Base-by-base conservation (phyloP, 1,284 basidiomycete genomes). In the Ustilago bromivora region DNA sequence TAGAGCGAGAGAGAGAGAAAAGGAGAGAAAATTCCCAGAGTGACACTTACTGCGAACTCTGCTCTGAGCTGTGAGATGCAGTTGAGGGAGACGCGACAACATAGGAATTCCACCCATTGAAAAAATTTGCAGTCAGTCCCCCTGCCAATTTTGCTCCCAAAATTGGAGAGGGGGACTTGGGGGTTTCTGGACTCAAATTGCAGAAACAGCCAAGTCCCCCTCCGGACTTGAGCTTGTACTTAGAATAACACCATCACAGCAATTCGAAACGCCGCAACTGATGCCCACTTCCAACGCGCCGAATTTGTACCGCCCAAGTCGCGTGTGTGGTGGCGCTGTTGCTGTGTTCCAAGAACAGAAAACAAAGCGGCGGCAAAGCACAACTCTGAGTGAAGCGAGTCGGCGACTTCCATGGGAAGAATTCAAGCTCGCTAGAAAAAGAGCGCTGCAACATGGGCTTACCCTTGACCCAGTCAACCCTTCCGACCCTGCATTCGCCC, bases 251-350 rank as follows among this genome's bases (percentile, higher is more conserved):
- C 19, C 19, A 19, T 19, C 19, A 19, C 19, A 19, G 19, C 19
- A 19, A 1, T 19, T 19, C 19, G 19, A 19, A 19, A 19, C 19
- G 19, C 19, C 19, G 19, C 19, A 19, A 19, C 19, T 19, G 19
- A 19, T 19, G 41, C 1, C 41, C 17, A 15, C n/a, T 46, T 46
- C 43, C 34, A 40, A 47, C 31, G 46, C 46, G 31, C n/a, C n/a
- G n/a, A 31, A 5, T 5, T 49, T 32, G 8, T 23, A 6, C 34
- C 5, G 54, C 35, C 47, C 56, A 46, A 60, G 64, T 66, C 64
- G 64, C 64, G 64, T 66, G 60, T 54, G 31, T 54, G 64, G 23
- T 49, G 64, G 53, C 61, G 35, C 9, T 41, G 40, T 53, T 49
- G 52, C 34, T 54, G 5, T 54, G 52, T 54, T 17, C 15, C 38